These are phyloP conservation scores for Lunularia cruciata DNA, from an alignment of 225 moss, liverwort and hornwort genomes.

Conservation along the genomic window DNA sequence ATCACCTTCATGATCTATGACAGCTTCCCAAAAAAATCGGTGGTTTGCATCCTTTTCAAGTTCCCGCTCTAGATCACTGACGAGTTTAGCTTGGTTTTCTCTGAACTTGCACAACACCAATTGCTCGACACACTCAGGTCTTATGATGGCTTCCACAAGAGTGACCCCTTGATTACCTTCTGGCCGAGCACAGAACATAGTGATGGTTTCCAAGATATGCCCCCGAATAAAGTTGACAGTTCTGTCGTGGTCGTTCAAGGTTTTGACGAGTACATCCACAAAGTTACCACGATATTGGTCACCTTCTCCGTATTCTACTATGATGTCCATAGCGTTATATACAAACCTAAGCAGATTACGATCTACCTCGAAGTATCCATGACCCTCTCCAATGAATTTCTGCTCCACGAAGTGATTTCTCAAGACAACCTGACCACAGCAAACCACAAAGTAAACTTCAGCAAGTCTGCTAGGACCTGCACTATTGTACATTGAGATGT, in stretches of 20 bases:
- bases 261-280: constrained; percentile 12
- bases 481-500: no score
- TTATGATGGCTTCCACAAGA: constrained; percentile 3
- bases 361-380: background rate
- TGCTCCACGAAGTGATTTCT: background rate
- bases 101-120: background rate
- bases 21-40: background rate
- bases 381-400: background rate
- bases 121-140: background rate
- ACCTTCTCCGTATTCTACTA: constrained; percentile 5
- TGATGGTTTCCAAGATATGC: background rate
- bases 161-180: constrained; percentile 14
- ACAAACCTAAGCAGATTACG: background rate
- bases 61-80: background rate
- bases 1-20: no score
- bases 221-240: background rate
- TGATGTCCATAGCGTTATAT: constrained; percentile 1
- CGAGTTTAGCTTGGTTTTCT: background rate
- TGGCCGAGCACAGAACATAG: background rate
- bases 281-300: background rate
- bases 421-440: background rate
- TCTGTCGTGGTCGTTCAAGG: background rate
- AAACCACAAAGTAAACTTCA: no score
- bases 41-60: background rate
- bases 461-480: no score